Base-by-base conservation (phyloP, 257 asterid species). In the Osmanthus fragrans region DNA sequence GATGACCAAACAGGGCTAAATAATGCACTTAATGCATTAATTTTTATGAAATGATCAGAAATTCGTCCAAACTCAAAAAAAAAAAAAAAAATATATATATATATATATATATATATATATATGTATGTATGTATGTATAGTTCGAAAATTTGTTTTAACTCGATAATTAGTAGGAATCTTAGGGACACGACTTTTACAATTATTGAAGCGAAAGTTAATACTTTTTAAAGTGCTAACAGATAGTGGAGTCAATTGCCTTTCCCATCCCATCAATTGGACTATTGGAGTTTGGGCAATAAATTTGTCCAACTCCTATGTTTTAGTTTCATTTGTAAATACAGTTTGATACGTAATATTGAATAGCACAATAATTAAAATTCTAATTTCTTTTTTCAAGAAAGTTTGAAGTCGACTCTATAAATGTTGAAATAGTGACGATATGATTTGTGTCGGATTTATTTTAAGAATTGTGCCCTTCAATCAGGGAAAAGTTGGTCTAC, bases 171-270 rank as follows among this genome's bases (percentile, higher is more conserved):
- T 39, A 39, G 47, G 47, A 39, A 39, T 40, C 80, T 80, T 12
- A 23, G 39, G 74, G 84, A 80, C 47, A 10, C 13, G 13, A 39
- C 47, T 39, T 39, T 81, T 71, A 77, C 81, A 82, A 86, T 89
- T 86, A 89, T 91, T 85, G 89, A 79, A 67, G n/a, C 77, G 71
- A 82, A 88, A 89, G 88, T 71, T 75, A 75, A 75, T 81, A 67
- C 87, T 78, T 83, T 80, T 79, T 74, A 60, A 66, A 89, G 90
- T 82, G 88, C 80, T 76, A 73, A 78, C 72, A 78, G 80, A 86
- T 67, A 18, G 63, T 67, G 32, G 70, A 78, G 80, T 76, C 64
- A 73, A 76, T 84, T 71, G 87, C 71, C 80, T 83, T 84, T 37
- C 40, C 40, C n/a, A 49, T 37, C 40, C 40, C n/a, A 49, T 49